Evolutionary conservation across 1,284 basidiomycete species (phyloP), one percentile per base, ranked within the genome.

Genomic region (Gymnopus androsaceus): DNA sequence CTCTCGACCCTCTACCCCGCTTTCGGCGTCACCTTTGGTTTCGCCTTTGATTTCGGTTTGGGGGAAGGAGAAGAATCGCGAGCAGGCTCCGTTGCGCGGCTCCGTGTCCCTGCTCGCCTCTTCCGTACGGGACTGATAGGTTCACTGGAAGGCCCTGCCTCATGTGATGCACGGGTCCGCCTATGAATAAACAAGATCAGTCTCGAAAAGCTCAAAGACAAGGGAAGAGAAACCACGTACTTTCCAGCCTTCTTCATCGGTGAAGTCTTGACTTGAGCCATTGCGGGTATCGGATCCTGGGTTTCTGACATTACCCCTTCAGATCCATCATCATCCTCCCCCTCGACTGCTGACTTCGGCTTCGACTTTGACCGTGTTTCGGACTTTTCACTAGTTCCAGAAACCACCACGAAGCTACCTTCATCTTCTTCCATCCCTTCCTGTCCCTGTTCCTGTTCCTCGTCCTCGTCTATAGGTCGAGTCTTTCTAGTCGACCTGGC

Each of bases 181-280:
- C 48, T 50, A 15, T 37, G 21, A 8, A 46, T 31, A 17, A 15
- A 31, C 9, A 12, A 9, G 19, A 50, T 50, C 15, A 38, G 19
- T 42, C n/a, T 48, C n/a, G 9, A 21, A 4, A 50, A 15, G 23
- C 5, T 27, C 17, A n/a, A 38, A 17, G 33, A 25, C 4, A 23
- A 48, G 12, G 8, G n/a, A 19, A 28, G 4, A 19, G 21, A 34
- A 15, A 31, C 11, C 17, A 3, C 48, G 14, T 50, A 50, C 48
- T 50, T 50, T 38, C 48, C 34, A 38, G 36, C 48, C 23, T 50
- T 50, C 36, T 50, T 50, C 48, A 50, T 50, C 17, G 48, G 33
- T n/a, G 48, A 50, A 17, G 48, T 28, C 17, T 9, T 38, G 48
- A 40, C 25, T 4, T 34, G 19, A 36, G 31, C 4, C 15, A 15